These are phyloP conservation scores for Keithomyces neogunnii DNA, from an alignment of 2,329 filamentous ascomycete species.

Conservation along the genomic window DNA sequence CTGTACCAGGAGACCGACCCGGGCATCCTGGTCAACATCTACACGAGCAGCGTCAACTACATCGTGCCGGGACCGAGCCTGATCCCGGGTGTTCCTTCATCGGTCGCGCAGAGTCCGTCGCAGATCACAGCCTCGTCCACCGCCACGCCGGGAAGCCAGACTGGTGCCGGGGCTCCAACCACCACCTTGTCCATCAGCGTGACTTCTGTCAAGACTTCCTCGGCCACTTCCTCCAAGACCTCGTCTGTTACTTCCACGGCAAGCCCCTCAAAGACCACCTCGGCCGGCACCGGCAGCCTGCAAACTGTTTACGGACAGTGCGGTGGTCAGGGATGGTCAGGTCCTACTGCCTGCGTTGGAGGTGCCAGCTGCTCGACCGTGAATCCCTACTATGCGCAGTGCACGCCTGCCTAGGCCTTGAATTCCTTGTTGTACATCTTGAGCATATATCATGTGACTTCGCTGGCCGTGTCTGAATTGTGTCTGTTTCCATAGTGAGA, in stretches of 20 bases:
- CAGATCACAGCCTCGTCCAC: conserved; percentile 13
- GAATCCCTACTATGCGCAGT: conserved; percentile 4
- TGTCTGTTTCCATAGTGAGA: too few species aligned
- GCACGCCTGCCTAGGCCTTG: neutral
- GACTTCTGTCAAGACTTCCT: too few species aligned
- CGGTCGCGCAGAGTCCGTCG: conserved; percentile 16
- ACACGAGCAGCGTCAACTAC: conserved; percentile 18
- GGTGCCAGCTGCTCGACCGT: neutral
- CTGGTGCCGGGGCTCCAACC: too few species aligned
- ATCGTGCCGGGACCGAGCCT: conserved; percentile 23
- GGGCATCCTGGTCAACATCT: conserved; percentile 27
- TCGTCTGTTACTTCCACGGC: too few species aligned
- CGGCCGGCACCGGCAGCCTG: too few species aligned
- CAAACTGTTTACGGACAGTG: neutral
- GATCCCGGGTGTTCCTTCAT: conserved; percentile 16
- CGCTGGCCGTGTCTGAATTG: too few species aligned
- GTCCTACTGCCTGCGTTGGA: conserved; percentile 1
- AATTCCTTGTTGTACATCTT: too few species aligned
- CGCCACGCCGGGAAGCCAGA: neutral
- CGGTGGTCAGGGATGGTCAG: neutral
- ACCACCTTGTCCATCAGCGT: too few species aligned
- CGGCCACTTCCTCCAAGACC: too few species aligned
- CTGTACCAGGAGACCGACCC: conserved; percentile 27
- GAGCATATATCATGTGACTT: too few species aligned
- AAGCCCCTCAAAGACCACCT: too few species aligned